phyloP scores from a whole-genome alignment of 768 basidiomycete species.

The Cyclocybe aegerita region DNA sequence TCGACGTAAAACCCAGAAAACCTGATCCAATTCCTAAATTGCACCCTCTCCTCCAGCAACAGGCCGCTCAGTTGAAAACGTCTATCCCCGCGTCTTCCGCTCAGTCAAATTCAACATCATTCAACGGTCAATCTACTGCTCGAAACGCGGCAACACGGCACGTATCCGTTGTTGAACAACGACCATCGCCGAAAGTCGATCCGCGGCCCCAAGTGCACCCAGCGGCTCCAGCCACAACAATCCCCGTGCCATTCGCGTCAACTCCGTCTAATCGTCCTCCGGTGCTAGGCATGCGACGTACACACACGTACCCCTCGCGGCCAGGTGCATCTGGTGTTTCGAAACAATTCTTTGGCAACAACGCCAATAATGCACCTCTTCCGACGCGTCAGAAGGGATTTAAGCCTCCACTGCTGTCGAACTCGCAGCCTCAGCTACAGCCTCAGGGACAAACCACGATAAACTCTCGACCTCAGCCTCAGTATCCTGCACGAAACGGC shows the following conservation, averaged over 20 bases:
- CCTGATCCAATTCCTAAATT: constrained; percentile 5
- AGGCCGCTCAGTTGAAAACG: constrained; percentile 3
- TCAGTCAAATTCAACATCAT: constrained; percentile 7
- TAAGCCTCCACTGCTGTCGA: constrained; percentile 33
- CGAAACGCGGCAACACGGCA: too few relatives aligned
- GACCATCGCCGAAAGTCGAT: constrained; percentile 2
- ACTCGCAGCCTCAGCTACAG: constrained; percentile 15
- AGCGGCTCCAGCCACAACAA: constrained; percentile 8
- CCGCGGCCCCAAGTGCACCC: not conserved
- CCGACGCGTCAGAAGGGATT: constrained; percentile 34
- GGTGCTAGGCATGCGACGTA: constrained; percentile 39
- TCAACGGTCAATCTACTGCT: too few relatives aligned
- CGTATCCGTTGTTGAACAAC: not conserved
- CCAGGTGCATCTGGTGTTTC: not conserved
- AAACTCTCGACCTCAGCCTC: not conserved
- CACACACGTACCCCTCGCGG: constrained; percentile 19
- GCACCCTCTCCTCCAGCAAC: constrained; percentile 12
- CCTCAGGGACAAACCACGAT: not conserved
- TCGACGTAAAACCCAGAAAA: not conserved
- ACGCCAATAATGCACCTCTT: constrained; percentile 9
- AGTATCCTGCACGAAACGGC: not conserved
- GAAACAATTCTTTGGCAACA: constrained; percentile 5
- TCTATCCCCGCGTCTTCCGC: constrained; percentile 9
- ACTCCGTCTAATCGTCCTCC: constrained; percentile 27
- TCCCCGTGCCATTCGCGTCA: constrained; percentile 9